phyloP scores from a whole-genome alignment of 768 basidiomycete species.

The Mrakia blollopis region DNA sequence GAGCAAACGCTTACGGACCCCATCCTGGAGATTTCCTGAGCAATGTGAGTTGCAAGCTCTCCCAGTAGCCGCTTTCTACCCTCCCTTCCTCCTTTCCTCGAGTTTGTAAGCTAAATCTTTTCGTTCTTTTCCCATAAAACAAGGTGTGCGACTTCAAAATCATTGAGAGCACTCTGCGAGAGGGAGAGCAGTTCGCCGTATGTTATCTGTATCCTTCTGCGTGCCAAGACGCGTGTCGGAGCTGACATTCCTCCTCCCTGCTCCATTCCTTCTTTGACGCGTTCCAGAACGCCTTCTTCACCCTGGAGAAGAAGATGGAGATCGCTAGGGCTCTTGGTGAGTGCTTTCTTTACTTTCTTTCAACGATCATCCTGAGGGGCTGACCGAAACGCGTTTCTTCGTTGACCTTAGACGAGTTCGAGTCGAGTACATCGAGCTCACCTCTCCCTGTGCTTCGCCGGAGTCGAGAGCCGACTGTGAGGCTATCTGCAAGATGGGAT shows the following conservation, averaged over 20 bases:
- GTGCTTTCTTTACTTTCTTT: constrained; percentile 21
- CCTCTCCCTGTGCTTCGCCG: constrained; percentile 94
- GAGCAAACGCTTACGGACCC: constrained; percentile 24
- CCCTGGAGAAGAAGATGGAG: constrained; percentile 98
- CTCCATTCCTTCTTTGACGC: not conserved
- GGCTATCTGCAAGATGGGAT: constrained; percentile 96
- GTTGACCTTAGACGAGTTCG: constrained; percentile 77
- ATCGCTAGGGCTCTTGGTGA: constrained; percentile 74
- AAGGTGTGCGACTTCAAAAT: constrained; percentile 64
- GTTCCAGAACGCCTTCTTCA: constrained; percentile 80
- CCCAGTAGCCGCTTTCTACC: not conserved
- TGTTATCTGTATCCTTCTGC: not conserved
- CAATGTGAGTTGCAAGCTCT: constrained; percentile 14
- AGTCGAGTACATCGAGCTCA: constrained; percentile 99
- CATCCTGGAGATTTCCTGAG: constrained; percentile 32
- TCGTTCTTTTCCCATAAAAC: no score
- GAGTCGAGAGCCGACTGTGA: constrained; percentile 91
- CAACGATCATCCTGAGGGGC: not conserved
- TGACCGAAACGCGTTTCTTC: not conserved
- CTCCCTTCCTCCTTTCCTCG: constrained; percentile 48
- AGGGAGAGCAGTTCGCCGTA: constrained; percentile 95
- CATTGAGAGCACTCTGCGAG: constrained; percentile 93
- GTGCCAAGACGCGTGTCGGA: constrained; percentile 73
- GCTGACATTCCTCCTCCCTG: not conserved
- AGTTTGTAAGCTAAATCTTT: no score